Percentiles rank a stretch among this genome's conserved stretches.
Evolutionary conservation across 257 asterid genomes (phyloP).

Genomic region (Jasminum sambac): DNA sequence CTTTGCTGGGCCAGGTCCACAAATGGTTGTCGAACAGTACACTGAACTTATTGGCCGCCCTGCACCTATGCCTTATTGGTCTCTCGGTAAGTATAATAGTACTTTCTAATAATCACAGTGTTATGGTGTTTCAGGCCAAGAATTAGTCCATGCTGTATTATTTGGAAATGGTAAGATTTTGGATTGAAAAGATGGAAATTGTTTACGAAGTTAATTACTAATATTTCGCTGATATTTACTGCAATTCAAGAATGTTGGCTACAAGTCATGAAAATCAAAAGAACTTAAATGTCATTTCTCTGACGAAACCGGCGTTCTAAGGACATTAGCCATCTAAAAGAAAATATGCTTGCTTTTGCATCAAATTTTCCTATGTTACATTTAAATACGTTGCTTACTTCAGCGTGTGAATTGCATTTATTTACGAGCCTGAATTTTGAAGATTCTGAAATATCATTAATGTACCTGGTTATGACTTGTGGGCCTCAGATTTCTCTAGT

Average conservation of each 20-base stretch:
- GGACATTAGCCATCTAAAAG: neutral
- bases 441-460: neutral
- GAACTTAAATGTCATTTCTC: neutral
- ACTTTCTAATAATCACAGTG: neutral
- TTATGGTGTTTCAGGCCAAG: neutral
- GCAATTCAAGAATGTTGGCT: neutral
- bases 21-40: slow-evolving; percentile 73
- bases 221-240: neutral
- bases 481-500: neutral
- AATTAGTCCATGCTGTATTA: neutral
- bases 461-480: neutral
- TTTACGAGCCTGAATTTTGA: neutral
- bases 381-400: neutral
- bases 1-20: slow-evolving; percentile 79
- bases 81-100: slow-evolving; percentile 58
- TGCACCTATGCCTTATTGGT: slow-evolving; percentile 92
- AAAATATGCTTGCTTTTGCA: neutral
- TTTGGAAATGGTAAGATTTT: neutral
- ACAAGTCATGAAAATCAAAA: neutral
- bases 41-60: slow-evolving; percentile 88
- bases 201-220: neutral
- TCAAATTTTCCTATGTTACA: neutral
- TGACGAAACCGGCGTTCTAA: neutral
- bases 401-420: neutral
- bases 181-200: neutral